Conservation (phyloP, 2,329 filamentous ascomycete genomes). For the Aspergillus clavatus region DNA sequence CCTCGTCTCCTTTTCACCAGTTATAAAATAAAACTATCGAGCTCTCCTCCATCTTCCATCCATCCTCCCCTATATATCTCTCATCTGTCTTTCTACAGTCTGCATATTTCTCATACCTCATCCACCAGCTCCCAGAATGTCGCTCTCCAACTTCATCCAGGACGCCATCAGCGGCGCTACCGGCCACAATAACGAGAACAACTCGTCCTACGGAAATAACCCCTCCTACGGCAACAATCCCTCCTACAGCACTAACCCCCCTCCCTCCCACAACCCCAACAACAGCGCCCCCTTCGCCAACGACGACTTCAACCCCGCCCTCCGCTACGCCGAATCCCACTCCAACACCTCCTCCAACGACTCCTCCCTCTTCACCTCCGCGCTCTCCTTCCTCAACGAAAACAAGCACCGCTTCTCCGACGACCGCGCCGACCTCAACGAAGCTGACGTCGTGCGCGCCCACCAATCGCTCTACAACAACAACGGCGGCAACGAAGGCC, state of each 20-base stretch:
- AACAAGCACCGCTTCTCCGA: constrained; percentile 44
- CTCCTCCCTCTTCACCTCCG: constrained; percentile 53
- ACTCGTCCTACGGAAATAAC: too few relatives aligned
- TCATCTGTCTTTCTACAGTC: too few relatives aligned
- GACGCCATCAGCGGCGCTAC: constrained; percentile 8
- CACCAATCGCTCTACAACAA: constrained; percentile 70
- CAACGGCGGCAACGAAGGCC: constrained; percentile 32
- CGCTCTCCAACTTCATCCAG: constrained; percentile 17
- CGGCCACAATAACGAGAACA: not conserved
- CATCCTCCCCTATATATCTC: not conserved
- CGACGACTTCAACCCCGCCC: constrained; percentile 52
- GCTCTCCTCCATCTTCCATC: not conserved
- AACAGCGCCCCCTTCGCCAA: constrained; percentile 20
- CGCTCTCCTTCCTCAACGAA: constrained; percentile 49
- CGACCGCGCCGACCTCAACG: constrained; percentile 52
- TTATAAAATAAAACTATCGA: not conserved
- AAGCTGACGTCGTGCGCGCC: constrained; percentile 63
- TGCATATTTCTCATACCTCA: too few relatives aligned
- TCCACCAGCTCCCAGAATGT: constrained; percentile 19
- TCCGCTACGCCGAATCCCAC: constrained; percentile 52
- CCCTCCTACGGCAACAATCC: too few relatives aligned
- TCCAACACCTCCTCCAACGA: constrained; percentile 46
- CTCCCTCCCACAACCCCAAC: not conserved
- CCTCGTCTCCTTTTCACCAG: too few relatives aligned
- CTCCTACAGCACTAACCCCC: too few relatives aligned